A percentile compares a stretch with the other conserved stretches of the same genome.
Conservation (phyloP, 2,329 filamentous ascomycete species). For the Fusarium scirpi region DNA sequence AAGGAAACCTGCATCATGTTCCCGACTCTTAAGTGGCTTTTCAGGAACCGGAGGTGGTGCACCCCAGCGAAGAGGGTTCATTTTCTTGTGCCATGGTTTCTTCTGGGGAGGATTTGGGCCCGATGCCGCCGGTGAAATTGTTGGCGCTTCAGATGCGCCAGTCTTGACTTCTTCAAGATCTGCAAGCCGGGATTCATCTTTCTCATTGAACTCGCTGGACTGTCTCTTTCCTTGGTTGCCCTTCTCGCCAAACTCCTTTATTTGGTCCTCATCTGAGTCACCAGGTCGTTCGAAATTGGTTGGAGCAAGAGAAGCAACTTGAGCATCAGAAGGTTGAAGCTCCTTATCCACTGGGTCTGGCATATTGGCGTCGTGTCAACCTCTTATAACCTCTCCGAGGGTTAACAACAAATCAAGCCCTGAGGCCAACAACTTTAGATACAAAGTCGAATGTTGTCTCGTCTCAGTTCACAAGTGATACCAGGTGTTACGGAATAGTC, state of each 20-base stretch:
- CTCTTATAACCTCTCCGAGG: slow-evolving; percentile 6
- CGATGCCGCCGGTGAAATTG: slow-evolving; percentile 61
- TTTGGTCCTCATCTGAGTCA: slow-evolving; percentile 36
- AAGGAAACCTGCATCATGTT: slow-evolving; percentile 79
- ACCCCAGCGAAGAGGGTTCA: slow-evolving; percentile 73
- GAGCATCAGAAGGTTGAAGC: slow-evolving; percentile 47
- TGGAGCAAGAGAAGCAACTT: slow-evolving; percentile 48
- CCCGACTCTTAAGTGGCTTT: slow-evolving; percentile 68
- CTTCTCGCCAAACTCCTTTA: slow-evolving; percentile 34
- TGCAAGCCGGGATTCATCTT: slow-evolving; percentile 27
- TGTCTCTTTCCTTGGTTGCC: slow-evolving; percentile 21
- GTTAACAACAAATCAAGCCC: background rate
- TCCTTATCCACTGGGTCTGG: slow-evolving; percentile 46
- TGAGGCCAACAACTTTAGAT: background rate
- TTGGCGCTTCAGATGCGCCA: slow-evolving; percentile 67
- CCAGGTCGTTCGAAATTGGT: slow-evolving; percentile 34
- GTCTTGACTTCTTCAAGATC: slow-evolving; percentile 57
- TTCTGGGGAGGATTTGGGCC: slow-evolving; percentile 51
- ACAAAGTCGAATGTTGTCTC: background rate
- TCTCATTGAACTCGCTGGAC: slow-evolving; percentile 1
- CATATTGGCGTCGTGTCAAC: slow-evolving; percentile 39
- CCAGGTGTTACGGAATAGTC: background rate
- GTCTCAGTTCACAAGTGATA: background rate
- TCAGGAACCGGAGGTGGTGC: slow-evolving; percentile 66
- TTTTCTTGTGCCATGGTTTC: slow-evolving; percentile 72